Conservation (phyloP, 176 grass and related monocot species). For the Aegilops bicornis region DNA sequence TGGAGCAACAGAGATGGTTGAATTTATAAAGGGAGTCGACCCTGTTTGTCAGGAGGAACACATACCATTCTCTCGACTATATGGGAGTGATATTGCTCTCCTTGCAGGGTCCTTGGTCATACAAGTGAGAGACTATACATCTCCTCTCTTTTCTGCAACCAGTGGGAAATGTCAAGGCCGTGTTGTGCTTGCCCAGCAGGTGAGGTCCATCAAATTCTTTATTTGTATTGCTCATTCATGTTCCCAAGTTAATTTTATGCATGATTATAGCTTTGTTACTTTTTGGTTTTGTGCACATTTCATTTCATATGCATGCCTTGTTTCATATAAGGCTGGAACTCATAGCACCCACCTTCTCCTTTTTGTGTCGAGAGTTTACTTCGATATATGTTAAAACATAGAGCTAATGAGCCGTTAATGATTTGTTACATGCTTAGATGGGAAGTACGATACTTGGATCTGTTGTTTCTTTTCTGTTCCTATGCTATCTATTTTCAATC, state of each 20-base stretch:
- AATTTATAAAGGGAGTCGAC: conserved; percentile 87
- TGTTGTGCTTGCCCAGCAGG: conserved; percentile 98
- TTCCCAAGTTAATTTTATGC: background rate
- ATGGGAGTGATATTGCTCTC: conserved; percentile 89
- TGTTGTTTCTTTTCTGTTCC: conserved; percentile 8
- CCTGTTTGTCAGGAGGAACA: conserved; percentile 73
- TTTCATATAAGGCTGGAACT: background rate
- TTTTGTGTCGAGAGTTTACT: background rate
- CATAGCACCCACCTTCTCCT: background rate
- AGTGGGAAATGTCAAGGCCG: conserved; percentile 80
- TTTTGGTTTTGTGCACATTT: conserved; percentile 12
- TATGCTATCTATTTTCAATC: background rate
- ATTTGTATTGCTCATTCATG: background rate
- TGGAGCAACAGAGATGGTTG: conserved; percentile 82
- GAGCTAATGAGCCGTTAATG: conserved; percentile 2
- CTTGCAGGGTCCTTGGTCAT: conserved; percentile 75
- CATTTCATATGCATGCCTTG: background rate
- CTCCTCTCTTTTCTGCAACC: conserved; percentile 74
- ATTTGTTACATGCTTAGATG: background rate
- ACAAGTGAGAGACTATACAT: conserved; percentile 95
- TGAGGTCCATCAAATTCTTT: conserved; percentile 34
- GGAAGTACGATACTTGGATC: background rate
- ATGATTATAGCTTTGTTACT: conserved; percentile 3
- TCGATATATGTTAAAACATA: background rate
- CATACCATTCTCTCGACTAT: conserved; percentile 92